Conservation (phyloP, 2,329 filamentous ascomycete genomes). For the Tricladium varicosporioides region DNA sequence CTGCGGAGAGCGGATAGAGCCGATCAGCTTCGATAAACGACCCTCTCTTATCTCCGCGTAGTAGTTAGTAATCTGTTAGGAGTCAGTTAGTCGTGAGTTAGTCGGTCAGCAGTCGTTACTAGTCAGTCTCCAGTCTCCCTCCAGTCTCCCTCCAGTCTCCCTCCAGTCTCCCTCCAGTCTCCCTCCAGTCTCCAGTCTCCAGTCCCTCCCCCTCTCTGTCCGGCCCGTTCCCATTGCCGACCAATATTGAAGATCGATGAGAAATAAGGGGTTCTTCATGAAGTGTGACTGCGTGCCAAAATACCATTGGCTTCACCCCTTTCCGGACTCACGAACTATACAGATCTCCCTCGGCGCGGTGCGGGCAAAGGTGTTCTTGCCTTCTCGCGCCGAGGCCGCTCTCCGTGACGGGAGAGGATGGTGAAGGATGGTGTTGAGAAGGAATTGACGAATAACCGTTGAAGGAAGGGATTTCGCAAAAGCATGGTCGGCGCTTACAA, state of each 20-base stretch:
- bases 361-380: conserved; percentile 8
- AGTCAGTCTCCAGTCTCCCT: no score
- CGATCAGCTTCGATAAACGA: conserved; percentile 4
- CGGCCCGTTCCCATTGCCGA: conserved; percentile 19
- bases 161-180: no score
- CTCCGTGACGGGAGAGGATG: neutral
- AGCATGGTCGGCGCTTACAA: conserved; percentile 23
- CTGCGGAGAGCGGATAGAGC: conserved; percentile 11
- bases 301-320: conserved; percentile 14
- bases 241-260: conserved; percentile 4
- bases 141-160: no score
- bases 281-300: conserved; percentile 8
- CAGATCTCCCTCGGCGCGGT: conserved; percentile 4
- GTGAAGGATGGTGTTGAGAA: conserved; percentile 5
- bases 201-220: neutral
- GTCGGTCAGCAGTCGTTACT: no score
- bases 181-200: no score
- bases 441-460: conserved; percentile 24
- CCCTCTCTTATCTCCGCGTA: conserved; percentile 1
- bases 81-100: no score
- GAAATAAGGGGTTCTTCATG: conserved; percentile 5
- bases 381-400: conserved; percentile 12
- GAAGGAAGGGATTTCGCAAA: conserved; percentile 9
- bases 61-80: no score
- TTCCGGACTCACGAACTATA: neutral